Evolutionary conservation across 257 asterid species (phyloP), one percentile per base, ranked within the genome.

Genomic region (Verbena officinalis): DNA sequence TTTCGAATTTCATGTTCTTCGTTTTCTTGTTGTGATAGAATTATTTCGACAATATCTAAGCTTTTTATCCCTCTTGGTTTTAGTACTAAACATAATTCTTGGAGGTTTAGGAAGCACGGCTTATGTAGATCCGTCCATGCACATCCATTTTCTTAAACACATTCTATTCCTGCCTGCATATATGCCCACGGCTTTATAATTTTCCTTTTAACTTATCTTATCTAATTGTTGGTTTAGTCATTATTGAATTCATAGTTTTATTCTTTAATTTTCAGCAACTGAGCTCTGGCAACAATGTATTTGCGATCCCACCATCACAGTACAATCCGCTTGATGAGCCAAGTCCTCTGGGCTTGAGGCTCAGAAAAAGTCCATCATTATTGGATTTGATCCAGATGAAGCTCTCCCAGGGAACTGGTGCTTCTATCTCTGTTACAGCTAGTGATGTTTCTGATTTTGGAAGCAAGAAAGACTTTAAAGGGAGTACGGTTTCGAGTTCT

Each of bases 261-360:
- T 67, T 58, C 31, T 21, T 65, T 73, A 48, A 54, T 33, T 55
- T 60, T 30, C 30, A 31, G 63, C 86, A 82, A 83, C 44, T 71
- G 82, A 71, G 74, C 49, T 30, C 53, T 40, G 81, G 59, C 43
- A 53, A 72, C 42, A 63, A 71, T 65, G 80, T 59, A 50, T 53
- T 65, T 43, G 62, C 77, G 1, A 64, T 61, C 31, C 74, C 77
- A 55, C 80, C 77, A 16, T 51, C 73, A 9, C 81, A 74, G 42
- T 81, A 76, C 71, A 84, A 86, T 81, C 90, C 81, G 12, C 83
- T 88, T 52, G 85, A 79, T 59, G 91, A 88, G 76, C 96, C 98
- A 38, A 78, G 93, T 64, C 96, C 97, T 21, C 67, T 88, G 74
- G 96, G 96, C 31, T 82, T 90, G 81, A 62, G 74, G 71, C 83